Evolutionary conservation across 164 flowering plant genomes (phyloP).

Genomic region (Vitis riparia): DNA sequence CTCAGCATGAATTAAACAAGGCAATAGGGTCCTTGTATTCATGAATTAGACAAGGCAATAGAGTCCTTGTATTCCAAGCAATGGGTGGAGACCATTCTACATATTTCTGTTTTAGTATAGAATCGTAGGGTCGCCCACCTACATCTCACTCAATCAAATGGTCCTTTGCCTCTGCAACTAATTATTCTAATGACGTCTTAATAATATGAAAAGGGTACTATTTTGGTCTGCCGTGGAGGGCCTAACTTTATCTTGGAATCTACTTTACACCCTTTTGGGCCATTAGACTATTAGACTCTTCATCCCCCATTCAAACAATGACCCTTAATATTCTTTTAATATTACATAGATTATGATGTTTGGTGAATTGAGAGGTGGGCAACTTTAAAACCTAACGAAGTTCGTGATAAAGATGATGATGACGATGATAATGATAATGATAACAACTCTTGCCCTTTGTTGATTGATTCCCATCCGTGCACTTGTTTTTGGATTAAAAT

Average conservation of each 20-base stretch:
- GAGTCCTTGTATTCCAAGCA: no score
- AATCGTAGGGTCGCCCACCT: no score
- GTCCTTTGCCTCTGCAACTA: no score
- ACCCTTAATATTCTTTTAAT: no score
- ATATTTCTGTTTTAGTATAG: no score
- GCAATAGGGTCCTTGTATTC: no score
- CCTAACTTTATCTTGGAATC: slow-evolving; percentile 12
- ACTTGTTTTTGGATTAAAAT: neutral
- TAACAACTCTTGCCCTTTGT: neutral
- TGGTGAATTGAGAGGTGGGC: neutral
- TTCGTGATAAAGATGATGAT: slow-evolving; percentile 2
- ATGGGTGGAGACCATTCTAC: no score
- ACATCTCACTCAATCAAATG: no score
- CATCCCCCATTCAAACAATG: neutral
- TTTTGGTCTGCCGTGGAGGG: slow-evolving; percentile 1
- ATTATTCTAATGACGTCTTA: no score
- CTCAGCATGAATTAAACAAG: no score
- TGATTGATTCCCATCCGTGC: neutral
- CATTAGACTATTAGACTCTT: neutral
- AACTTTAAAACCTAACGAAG: neutral
- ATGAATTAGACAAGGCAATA: no score
- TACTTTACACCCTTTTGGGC: slow-evolving; percentile 7
- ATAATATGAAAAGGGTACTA: no score
- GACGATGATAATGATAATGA: neutral
- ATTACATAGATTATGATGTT: neutral